These are phyloP conservation scores for Cladosporium sp. DNA, from an alignment of 2,329 filamentous ascomycete genomes.

Conservation along the genomic window DNA sequence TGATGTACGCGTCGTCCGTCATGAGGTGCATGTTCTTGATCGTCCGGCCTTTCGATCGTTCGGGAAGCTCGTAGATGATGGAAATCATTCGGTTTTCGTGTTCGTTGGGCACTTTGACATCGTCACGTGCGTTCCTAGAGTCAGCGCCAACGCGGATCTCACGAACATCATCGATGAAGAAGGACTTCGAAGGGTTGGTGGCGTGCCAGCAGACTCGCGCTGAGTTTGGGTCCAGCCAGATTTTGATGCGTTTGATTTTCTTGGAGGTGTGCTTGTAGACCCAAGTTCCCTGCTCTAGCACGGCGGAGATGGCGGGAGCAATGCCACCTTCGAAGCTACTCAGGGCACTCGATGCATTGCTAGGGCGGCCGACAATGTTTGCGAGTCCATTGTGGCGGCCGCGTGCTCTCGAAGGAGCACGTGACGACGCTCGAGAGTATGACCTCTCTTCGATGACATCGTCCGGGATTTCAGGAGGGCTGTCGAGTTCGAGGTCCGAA, in stretches of 20 bases:
- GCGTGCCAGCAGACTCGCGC: slow-evolving; percentile 87
- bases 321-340: slow-evolving; percentile 39
- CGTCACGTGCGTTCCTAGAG: slow-evolving; percentile 81
- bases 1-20: slow-evolving; percentile 64
- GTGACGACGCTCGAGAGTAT: slow-evolving; percentile 8
- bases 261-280: slow-evolving; percentile 83
- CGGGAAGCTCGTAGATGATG: slow-evolving; percentile 75
- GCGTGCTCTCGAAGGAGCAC: slow-evolving; percentile 16
- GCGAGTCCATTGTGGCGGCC: slow-evolving; percentile 36
- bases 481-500: slow-evolving; percentile 49
- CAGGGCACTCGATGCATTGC: slow-evolving; percentile 26
- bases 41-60: slow-evolving; percentile 63
- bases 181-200: slow-evolving; percentile 68
- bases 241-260: slow-evolving; percentile 63
- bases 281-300: slow-evolving; percentile 70
- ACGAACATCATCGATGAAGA: slow-evolving; percentile 93
- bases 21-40: slow-evolving; percentile 83
- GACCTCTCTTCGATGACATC: slow-evolving; percentile 31
- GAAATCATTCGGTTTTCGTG: slow-evolving; percentile 77
- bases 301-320: slow-evolving; percentile 68
- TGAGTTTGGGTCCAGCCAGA: slow-evolving; percentile 74
- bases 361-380: slow-evolving; percentile 30
- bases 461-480: slow-evolving; percentile 48
- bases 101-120: slow-evolving; percentile 63
- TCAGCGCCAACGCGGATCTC: slow-evolving; percentile 80